Conservation (phyloP, 2,329 filamentous ascomycete genomes). For the Colletotrichum shisoi region DNA sequence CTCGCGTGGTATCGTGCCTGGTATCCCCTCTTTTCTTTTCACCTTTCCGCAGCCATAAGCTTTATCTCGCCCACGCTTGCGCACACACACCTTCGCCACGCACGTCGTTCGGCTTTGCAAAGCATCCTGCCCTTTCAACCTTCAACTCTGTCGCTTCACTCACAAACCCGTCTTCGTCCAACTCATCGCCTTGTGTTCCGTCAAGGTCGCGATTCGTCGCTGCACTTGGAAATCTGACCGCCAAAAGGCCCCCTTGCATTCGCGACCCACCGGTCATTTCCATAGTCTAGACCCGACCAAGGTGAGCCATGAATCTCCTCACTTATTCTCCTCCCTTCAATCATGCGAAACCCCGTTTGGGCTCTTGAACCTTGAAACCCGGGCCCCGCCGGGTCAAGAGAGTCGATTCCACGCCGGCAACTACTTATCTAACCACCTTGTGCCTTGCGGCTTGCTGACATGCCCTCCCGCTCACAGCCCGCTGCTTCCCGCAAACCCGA, state of each 20-base stretch:
- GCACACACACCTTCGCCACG: conserved; percentile 7
- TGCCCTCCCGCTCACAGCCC: conserved; percentile 32
- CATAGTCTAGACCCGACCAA: conserved; percentile 38
- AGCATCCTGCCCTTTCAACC: background rate
- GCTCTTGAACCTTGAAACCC: conserved; percentile 29
- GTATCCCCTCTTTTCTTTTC: conserved; percentile 40
- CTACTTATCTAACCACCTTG: conserved; percentile 38
- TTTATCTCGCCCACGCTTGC: conserved; percentile 16
- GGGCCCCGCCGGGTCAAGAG: conserved; percentile 19
- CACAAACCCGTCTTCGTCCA: background rate
- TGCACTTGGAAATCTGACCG: conserved; percentile 37
- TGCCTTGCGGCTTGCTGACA: conserved; percentile 36
- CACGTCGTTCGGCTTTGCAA: conserved; percentile 2
- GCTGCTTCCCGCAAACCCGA: conserved; percentile 26
- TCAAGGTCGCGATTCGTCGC: conserved; percentile 30
- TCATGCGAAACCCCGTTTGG: conserved; percentile 33
- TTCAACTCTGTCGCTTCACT: background rate
- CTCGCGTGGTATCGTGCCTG: conserved; percentile 36
- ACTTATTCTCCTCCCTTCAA: conserved; percentile 38
- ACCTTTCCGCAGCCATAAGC: conserved; percentile 30
- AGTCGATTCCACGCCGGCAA: conserved; percentile 29
- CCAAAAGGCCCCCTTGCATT: conserved; percentile 39
- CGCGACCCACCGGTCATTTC: conserved; percentile 41
- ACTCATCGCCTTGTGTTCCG: conserved; percentile 8
- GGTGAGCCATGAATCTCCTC: conserved; percentile 41